Conservation (phyloP, 495 filamentous ascomycete species). For the Talaromyces wortmannii region DNA sequence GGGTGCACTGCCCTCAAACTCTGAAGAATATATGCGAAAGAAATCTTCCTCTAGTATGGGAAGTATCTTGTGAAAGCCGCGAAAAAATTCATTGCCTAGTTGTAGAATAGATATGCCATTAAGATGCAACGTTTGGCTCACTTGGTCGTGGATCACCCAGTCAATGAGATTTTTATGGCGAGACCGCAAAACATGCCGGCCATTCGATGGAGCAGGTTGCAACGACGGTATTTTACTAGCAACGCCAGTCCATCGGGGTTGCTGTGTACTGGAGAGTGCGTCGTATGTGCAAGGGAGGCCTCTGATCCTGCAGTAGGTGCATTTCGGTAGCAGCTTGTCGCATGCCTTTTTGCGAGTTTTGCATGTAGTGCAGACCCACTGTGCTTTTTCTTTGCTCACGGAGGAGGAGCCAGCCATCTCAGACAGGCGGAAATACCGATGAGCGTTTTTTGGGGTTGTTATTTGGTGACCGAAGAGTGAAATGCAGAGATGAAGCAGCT, state of each 20-base stretch:
- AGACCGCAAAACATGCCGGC: neutral
- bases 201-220: neutral
- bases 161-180: neutral
- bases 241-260: neutral
- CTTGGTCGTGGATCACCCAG: neutral
- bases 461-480: too few relatives aligned
- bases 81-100: neutral
- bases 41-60: neutral
- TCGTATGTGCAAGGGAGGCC: neutral
- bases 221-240: neutral
- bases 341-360: conserved; percentile 1
- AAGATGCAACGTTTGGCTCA: neutral
- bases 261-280: neutral
- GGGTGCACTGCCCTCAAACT: neutral
- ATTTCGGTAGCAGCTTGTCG: neutral
- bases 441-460: too few relatives aligned
- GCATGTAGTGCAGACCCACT: neutral
- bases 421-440: too few relatives aligned
- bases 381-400: neutral
- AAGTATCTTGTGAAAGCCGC: neutral
- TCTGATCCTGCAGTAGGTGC: neutral
- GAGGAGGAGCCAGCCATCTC: neutral
- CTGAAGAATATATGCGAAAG: neutral
- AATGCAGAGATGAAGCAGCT: too few relatives aligned
- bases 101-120: neutral